phyloP scores from a whole-genome alignment of 371 early-diverging fungal species.

The Smittium mucronatum region DNA sequence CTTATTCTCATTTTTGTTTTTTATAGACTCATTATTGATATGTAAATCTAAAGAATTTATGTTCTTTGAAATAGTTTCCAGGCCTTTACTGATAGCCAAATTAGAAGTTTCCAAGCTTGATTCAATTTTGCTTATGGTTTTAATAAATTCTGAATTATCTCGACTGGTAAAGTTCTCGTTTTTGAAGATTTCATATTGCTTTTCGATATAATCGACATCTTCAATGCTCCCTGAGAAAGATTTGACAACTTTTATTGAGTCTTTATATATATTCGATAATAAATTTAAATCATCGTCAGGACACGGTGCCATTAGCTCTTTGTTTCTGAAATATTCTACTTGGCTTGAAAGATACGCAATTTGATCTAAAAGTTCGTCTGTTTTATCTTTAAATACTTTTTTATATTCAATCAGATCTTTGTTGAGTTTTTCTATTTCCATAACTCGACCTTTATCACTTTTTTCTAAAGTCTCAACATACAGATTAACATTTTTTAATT shows the following conservation, averaged over 20 bases:
- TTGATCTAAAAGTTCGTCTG: background rate
- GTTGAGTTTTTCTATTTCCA: background rate
- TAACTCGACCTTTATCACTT: background rate
- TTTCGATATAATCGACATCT: background rate
- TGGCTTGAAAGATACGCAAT: background rate
- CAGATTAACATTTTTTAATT: background rate
- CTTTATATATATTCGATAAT: background rate
- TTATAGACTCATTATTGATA: background rate
- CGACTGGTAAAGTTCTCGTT: background rate
- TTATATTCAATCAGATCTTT: background rate
- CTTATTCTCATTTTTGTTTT: background rate
- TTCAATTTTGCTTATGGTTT: background rate
- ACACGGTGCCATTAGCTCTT: background rate
- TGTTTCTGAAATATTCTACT: background rate
- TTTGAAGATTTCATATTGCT: background rate
- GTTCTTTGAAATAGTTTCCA: background rate
- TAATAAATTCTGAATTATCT: background rate
- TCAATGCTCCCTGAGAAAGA: background rate
- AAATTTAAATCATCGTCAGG: background rate
- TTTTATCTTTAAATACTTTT: background rate
- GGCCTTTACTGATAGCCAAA: background rate
- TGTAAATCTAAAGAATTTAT: background rate
- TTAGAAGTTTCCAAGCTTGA: background rate
- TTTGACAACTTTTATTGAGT: background rate
- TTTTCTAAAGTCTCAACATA: background rate